Base-by-base conservation (phyloP, 345 rosid species). In the Punica granatum region DNA sequence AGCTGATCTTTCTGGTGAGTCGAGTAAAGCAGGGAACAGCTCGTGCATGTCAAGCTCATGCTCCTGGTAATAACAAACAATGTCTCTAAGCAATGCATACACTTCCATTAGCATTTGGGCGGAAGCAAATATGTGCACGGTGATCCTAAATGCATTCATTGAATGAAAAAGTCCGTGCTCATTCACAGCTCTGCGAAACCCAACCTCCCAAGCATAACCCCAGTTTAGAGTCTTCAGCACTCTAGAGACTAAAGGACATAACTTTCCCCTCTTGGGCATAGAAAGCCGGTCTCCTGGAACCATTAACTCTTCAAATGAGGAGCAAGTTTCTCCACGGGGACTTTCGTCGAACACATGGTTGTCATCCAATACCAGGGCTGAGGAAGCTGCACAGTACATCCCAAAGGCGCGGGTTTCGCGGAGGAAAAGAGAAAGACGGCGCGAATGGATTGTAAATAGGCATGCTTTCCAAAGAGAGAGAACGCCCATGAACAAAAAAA, bases 201-300 rank as follows among this genome's bases (percentile, higher is more conserved):
- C 65, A 56, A 64, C 70, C 48, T 71, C 35, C 72, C 73, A 65
- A 1, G 81, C 67, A 34, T 34, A 42, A 48, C 70, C 67, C 91
- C 84, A 84, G 67, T 73, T 72, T 75, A 86, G 74, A 26, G 86
- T 78, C 79, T 86, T 86, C 12, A 73, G 53, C 44, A 82, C 72
- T 19, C 72, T 71, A n/a, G 65, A 75, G 54, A 79, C 80, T 39
- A 76, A 39, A 30, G 75, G 72, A 56, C 63, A 80, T 71, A 78
- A 68, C 37, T 63, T 58, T 63, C 51, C 51, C 43, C 39, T 35
- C 46, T 61, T 14, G 13, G 7, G 25, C 62, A 39, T 23, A 35
- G 0, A 21, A n/a, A 56, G 16, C 21, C 39, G 26, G 56, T 35
- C 59, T 33, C 42, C 63, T 15, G 65, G 63, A 67, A 34, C 32